A percentile compares a stretch with the other conserved stretches of the same genome.
phyloP scores from a whole-genome alignment of 495 filamentous ascomycete species.

The Penicillium pulvis region DNA sequence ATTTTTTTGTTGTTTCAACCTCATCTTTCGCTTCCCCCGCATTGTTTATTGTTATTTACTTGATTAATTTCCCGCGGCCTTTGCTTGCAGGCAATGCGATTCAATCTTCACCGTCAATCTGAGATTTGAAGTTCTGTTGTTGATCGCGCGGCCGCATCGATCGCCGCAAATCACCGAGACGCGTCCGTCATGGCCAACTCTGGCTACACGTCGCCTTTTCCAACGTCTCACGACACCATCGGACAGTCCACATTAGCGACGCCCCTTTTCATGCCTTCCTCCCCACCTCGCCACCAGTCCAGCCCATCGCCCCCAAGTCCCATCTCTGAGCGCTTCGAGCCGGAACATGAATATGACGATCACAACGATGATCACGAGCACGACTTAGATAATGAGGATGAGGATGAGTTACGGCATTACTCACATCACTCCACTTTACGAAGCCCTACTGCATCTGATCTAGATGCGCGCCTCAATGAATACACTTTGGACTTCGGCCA shows the following conservation, averaged over 20 bases:
- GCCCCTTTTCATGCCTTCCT: slow-evolving; percentile 43
- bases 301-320: slow-evolving; percentile 28
- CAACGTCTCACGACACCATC: slow-evolving; percentile 50
- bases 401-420: slow-evolving; percentile 21
- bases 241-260: slow-evolving; percentile 46
- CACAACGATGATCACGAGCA: slow-evolving; percentile 4
- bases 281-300: slow-evolving; percentile 30
- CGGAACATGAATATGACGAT: neutral
- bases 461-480: slow-evolving; percentile 49
- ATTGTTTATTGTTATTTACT: slow-evolving; percentile 25
- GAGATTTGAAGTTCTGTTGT: neutral
- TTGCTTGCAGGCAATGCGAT: neutral
- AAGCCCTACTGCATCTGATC: slow-evolving; percentile 30
- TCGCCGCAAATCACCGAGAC: slow-evolving; percentile 16
- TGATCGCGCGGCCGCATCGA: slow-evolving; percentile 4
- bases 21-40: slow-evolving; percentile 8
- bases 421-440: slow-evolving; percentile 29
- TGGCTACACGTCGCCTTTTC: slow-evolving; percentile 40
- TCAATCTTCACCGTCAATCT: neutral
- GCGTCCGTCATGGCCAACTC: slow-evolving; percentile 40
- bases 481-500: slow-evolving; percentile 51
- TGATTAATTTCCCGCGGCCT: neutral
- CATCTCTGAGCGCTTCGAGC: slow-evolving; percentile 11
- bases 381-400: slow-evolving; percentile 11
- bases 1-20: slow-evolving; percentile 10